Percentiles rank a stretch among this genome's conserved stretches.
Conservation (phyloP, 1,139 yeast species). For the Magnusiomyces tetraspermus region DNA sequence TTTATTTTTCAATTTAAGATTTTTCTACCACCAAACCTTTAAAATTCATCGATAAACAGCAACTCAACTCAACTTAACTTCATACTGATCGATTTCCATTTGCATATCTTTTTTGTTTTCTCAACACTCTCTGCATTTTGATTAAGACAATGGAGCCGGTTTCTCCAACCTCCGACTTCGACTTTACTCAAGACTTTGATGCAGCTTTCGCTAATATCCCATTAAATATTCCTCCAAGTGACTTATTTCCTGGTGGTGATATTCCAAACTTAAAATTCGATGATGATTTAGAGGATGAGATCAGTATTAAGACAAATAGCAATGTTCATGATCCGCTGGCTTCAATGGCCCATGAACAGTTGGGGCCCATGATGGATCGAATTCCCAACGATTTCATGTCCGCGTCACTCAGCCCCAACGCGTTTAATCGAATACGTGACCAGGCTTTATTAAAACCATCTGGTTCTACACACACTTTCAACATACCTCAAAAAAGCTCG, state of each 20-base stretch:
- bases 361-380: background rate
- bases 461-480: background rate
- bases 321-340: no score
- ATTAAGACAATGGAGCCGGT: background rate
- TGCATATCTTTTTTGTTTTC: no score
- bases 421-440: background rate
- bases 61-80: no score
- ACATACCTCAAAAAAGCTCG: background rate
- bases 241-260: slow-evolving; percentile 1
- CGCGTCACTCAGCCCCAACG: background rate
- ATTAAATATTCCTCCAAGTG: slow-evolving; percentile 7
- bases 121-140: background rate
- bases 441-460: background rate
- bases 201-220: slow-evolving; percentile 15
- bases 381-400: background rate
- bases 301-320: no score
- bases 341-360: no score
- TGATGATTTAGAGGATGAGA: background rate
- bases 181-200: slow-evolving; percentile 15
- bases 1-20: no score
- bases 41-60: no score
- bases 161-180: slow-evolving; percentile 9
- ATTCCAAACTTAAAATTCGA: background rate
- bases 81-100: no score
- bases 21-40: background rate